Evolutionary conservation across 1,284 basidiomycete genomes (phyloP), one percentile per base, ranked within the genome.

Genomic region (Chalciporus sp.): DNA sequence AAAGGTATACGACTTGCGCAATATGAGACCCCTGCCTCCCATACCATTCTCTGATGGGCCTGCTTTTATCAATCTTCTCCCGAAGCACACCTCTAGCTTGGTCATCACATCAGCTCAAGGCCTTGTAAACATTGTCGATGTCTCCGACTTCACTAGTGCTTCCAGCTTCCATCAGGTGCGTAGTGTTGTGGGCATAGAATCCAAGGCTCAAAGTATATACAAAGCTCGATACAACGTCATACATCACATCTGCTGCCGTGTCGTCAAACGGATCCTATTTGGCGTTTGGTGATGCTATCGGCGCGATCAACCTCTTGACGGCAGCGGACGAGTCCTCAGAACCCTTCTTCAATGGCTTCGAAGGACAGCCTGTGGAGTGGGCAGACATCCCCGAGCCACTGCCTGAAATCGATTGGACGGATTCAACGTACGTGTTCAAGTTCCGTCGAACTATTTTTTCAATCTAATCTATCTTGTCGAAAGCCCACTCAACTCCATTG

Each of bases 201-300:
- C n/a, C 10, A 4, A 31, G 45, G 28, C 35, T 23, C 47, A 44
- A 62, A 45, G 61, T 47, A 45, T 20, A 46, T 49, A 57, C 60
- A 48, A 92, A 39, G 88, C 74, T 90, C 43, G 85, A 90, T 59
- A 64, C 84, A 19, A 62, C 82, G 0, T 89, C 92, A 0, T 95
- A 86, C 69, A 74, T 98, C 54, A 94, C 88, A 1, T 88, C 92
- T 41, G 81, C 89, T 59, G 86, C 94, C 6, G 77, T 98, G 29
- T 94, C 94, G 1, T 86, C 92, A 2, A 89, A 88, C 1, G 94
- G 92, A 20, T 88, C 92, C 47, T 97, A 94, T 64, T 79, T 99
- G 64, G 95, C 93, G 0, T 95, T 97, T 61, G 95, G 94, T 2
- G 95, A 98, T 63, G 88, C 87, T 0, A 89, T 94, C 50, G 95